A percentile compares a stretch with the other conserved stretches of the same genome.
Evolutionary conservation across 1,284 basidiomycete species (phyloP).

Genomic region (Ganoderma sp.): DNA sequence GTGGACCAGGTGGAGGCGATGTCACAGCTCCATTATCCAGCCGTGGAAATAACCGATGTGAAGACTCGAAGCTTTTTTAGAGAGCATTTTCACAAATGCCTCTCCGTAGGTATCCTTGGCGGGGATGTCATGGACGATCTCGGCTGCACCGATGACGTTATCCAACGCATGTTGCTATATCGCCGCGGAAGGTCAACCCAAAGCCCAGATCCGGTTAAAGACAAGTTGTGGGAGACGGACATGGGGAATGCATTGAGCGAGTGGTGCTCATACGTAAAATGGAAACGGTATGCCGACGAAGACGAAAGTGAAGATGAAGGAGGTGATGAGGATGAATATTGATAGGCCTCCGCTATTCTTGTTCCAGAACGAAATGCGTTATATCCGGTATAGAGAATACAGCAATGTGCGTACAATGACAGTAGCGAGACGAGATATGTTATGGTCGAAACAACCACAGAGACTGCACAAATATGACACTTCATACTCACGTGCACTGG

Average conservation of each 20-base stretch:
- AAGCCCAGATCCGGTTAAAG: not conserved
- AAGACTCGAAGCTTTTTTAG: not conserved
- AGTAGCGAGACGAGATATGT: no score
- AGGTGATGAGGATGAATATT: no score
- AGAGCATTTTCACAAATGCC: not conserved
- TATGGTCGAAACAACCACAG: no score
- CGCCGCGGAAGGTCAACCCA: not conserved
- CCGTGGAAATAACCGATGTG: not conserved
- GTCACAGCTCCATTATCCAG: not conserved
- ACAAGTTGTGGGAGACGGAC: not conserved
- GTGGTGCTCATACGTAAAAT: not conserved
- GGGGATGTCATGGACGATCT: not conserved
- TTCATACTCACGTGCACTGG: no score
- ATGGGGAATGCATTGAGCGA: not conserved
- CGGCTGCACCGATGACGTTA: not conserved
- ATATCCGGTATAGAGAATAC: no score
- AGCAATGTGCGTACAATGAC: no score
- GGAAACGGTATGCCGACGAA: not conserved
- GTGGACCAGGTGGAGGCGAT: not conserved
- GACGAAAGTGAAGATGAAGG: no score
- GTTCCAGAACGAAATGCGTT: no score
- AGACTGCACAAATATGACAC: no score
- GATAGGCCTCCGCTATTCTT: no score
- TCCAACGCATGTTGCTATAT: not conserved
- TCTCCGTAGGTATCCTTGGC: not conserved